phyloP scores from a whole-genome alignment of 148 eudicot genomes.

The Nepenthes mirabilis region DNA sequence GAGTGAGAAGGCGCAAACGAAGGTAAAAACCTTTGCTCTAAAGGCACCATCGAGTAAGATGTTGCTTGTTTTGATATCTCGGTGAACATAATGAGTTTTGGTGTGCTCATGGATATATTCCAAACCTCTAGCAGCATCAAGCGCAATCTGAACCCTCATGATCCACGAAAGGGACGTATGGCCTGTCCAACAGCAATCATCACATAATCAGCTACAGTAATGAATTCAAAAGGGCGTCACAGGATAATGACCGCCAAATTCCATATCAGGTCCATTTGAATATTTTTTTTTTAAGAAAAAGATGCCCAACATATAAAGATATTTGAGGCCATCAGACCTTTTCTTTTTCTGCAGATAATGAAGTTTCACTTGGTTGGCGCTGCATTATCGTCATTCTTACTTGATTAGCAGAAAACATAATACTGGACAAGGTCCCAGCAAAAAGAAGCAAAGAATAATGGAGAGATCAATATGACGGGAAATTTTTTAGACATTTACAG shows the following conservation, averaged over 20 bases:
- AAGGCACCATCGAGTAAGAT: slow-evolving; percentile 84
- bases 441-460: too few species aligned
- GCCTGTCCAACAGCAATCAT: slow-evolving; percentile 27
- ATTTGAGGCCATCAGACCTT: too few species aligned
- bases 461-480: too few species aligned
- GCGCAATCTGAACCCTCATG: slow-evolving; percentile 92
- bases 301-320: neutral
- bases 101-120: slow-evolving; percentile 98
- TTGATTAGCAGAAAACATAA: too few species aligned
- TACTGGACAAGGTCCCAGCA: too few species aligned
- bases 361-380: too few species aligned
- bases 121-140: slow-evolving; percentile 94
- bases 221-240: neutral
- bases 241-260: too few species aligned
- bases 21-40: slow-evolving; percentile 64
- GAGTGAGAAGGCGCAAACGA: neutral
- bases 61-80: slow-evolving; percentile 95
- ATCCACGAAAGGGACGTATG: slow-evolving; percentile 92
- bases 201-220: neutral
- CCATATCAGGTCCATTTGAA: too few species aligned
- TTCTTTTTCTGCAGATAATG: too few species aligned
- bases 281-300: too few species aligned
- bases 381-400: too few species aligned
- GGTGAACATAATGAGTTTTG: slow-evolving; percentile 94
- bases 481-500: too few species aligned